Evolutionary conservation across 2,329 filamentous ascomycete genomes (phyloP).

Genomic region (Camillea tinctor): DNA sequence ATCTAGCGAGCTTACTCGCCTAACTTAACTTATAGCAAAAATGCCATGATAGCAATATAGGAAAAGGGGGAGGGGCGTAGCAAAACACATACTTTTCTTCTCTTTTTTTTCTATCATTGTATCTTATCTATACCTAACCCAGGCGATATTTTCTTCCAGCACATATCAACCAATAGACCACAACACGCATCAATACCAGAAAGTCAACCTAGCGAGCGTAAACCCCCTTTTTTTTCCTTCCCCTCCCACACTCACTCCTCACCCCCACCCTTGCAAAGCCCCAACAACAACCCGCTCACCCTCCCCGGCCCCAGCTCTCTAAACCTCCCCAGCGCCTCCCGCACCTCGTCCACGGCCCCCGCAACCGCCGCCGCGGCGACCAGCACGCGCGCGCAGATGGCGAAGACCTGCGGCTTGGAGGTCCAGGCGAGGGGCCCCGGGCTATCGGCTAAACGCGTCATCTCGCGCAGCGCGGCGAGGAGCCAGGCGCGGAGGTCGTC

Average conservation of each 20-base stretch:
- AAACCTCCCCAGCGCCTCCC: constrained; percentile 23
- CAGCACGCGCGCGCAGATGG: constrained; percentile 52
- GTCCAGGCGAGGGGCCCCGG: constrained; percentile 74
- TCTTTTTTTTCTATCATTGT: too few species aligned
- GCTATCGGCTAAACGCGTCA: constrained; percentile 35
- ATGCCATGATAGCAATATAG: too few species aligned
- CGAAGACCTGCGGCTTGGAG: constrained; percentile 66
- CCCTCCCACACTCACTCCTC: background rate
- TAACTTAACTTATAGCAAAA: too few species aligned
- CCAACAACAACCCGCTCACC: constrained; percentile 29
- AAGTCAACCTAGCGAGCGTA: too few species aligned
- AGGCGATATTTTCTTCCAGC: too few species aligned
- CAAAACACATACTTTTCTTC: too few species aligned
- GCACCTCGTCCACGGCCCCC: background rate
- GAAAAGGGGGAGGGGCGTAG: too few species aligned
- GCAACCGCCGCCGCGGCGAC: constrained; percentile 33
- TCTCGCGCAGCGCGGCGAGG: constrained; percentile 43
- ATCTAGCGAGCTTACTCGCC: too few species aligned
- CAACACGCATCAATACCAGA: too few species aligned
- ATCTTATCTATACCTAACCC: too few species aligned
- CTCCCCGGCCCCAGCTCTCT: constrained; percentile 16
- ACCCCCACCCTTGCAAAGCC: constrained; percentile 18
- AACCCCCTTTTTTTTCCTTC: background rate
- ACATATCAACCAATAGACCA: too few species aligned
- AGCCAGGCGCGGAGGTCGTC: constrained; percentile 47